Conservation (phyloP, 352 stramenopile species). For the Globisporangium ultimum region DNA sequence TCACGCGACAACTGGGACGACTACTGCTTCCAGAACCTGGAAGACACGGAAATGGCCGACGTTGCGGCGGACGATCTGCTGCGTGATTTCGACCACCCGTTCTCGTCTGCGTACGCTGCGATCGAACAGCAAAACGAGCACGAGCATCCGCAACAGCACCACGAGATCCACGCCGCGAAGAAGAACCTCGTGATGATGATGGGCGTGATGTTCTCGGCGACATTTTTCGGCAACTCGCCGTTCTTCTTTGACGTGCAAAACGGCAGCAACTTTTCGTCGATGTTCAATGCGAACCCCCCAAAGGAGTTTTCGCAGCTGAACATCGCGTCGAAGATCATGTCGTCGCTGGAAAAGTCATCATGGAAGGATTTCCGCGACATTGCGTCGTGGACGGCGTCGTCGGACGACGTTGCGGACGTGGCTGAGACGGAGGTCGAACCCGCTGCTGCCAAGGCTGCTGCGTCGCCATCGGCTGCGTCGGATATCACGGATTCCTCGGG, state of each 20-base stretch:
- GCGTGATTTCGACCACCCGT: constrained; percentile 71
- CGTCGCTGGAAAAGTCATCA: constrained; percentile 85
- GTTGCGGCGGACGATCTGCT: constrained; percentile 66
- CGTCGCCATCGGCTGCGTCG: constrained; percentile 63
- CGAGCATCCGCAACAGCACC: constrained; percentile 35
- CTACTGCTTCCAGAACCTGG: constrained; percentile 50
- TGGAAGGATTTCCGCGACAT: constrained; percentile 87
- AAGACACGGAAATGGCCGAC: constrained; percentile 50
- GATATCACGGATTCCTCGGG: constrained; percentile 66
- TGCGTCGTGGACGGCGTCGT: constrained; percentile 54
- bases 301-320: constrained; percentile 85
- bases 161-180: constrained; percentile 82
- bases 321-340: constrained; percentile 81
- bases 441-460: constrained; percentile 31
- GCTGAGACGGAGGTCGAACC: constrained; percentile 26
- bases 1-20: constrained; percentile 46
- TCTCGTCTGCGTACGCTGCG: constrained; percentile 24
- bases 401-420: constrained; percentile 24
- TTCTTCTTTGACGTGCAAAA: constrained; percentile 71
- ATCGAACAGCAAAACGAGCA: constrained; percentile 21
- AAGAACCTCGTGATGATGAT: constrained; percentile 90
- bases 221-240: constrained; percentile 75
- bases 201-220: constrained; percentile 86
- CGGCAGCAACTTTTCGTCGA: constrained; percentile 77
- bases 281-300: constrained; percentile 69